Evolutionary conservation across 2,329 filamentous ascomycete species (phyloP), one percentile per base, ranked within the genome.

Genomic region (Penicillium nordicum): DNA sequence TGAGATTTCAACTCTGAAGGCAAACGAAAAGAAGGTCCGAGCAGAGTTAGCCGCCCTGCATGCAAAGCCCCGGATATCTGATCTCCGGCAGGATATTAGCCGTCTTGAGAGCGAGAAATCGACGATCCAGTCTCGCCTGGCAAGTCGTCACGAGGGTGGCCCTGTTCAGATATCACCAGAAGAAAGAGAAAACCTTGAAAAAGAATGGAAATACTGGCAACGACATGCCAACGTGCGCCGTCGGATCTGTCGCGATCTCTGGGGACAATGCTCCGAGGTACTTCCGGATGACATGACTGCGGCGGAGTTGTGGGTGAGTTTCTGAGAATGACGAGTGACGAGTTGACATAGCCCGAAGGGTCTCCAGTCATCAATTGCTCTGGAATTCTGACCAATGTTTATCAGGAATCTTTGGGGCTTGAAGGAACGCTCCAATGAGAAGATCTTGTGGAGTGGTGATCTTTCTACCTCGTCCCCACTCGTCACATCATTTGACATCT

Each of bases 211-310:
- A 59, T 70, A 69, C 59, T 82, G 80, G 79, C 67, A 67, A 49
- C 67, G 53, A 27, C 69, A 76, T 43, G 74, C 70, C 38, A 66
- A 55, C 30, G 67, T 67, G 44, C 78, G 82, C 57, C 75, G 75
- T 68, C 78, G 70, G 66, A 81, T 84, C 61, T 78, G 75, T 50
- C 67, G 62, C 47, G 78, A 82, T 58, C 64, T 84, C 62, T 85
- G 82, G 82, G 70, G 61, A 48, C 65, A 71, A 54, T 78, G 82
- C 60, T 75, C 75, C 56, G 80, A 79, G 43, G 65, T 73, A 30
- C 57, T 84, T 60, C 72, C 77, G 32, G 79, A 81, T 55, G 73
- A 72, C 42, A 78, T 79, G 69, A 74, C 64, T 23, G 74, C 68
- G 58, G 76, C 74, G 50, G 80, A 82, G 62, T 62, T 84, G 37